phyloP scores from a whole-genome alignment of 2,329 filamentous ascomycete species.

The Scedosporium dehoogii region DNA sequence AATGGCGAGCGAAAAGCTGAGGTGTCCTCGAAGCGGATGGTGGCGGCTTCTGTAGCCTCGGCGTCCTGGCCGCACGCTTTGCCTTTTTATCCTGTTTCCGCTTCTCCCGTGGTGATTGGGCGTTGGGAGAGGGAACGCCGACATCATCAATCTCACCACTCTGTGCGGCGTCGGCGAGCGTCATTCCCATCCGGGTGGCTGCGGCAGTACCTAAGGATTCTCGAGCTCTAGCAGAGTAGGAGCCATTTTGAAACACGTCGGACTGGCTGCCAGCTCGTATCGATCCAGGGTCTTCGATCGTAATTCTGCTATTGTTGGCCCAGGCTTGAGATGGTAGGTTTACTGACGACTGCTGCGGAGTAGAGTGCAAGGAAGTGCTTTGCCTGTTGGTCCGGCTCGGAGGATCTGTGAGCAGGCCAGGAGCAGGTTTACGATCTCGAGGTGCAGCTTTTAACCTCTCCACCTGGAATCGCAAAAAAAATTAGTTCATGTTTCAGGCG shows the following conservation, averaged over 20 bases:
- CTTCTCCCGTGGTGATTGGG: background rate
- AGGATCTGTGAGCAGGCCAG: constrained; percentile 2
- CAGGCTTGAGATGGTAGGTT: background rate
- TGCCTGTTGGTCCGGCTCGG: background rate
- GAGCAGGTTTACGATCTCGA: background rate
- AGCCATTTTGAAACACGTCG: background rate
- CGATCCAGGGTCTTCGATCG: background rate
- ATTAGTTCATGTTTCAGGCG: background rate
- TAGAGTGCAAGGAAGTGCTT: background rate
- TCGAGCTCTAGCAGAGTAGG: constrained; percentile 1
- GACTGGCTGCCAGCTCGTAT: background rate
- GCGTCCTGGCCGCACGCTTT: background rate
- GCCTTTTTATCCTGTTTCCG: background rate
- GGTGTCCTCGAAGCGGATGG: constrained; percentile 5
- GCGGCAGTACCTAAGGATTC: constrained; percentile 1
- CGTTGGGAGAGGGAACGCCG: background rate
- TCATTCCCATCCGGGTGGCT: background rate
- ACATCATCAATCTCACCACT: background rate
- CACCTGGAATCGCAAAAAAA: background rate
- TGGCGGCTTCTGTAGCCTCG: constrained; percentile 1
- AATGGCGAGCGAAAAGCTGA: background rate
- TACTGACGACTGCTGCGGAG: background rate
- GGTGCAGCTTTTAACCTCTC: constrained; percentile 3
- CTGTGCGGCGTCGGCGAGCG: background rate
- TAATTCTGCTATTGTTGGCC: background rate